A percentile compares a stretch with the other conserved stretches of the same genome.
Conservation (phyloP, 495 filamentous ascomycete species). For the Penicillium canescens region DNA sequence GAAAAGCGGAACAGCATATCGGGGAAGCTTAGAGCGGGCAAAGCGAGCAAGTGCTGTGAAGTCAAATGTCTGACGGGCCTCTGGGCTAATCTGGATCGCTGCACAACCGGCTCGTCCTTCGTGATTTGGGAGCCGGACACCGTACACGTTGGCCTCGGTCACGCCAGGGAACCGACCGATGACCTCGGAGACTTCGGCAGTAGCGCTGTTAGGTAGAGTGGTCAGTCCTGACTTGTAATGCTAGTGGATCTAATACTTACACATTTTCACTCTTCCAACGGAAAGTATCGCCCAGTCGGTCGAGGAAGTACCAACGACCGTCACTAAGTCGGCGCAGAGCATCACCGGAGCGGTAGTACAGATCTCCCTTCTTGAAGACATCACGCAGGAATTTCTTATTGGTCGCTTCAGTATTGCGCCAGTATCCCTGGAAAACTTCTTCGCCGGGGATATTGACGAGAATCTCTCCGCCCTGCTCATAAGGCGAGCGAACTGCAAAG, state of each 20-base stretch:
- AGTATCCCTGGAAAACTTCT: conserved; percentile 68
- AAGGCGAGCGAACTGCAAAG: conserved; percentile 61
- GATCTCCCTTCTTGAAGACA: conserved; percentile 73
- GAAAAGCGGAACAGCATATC: conserved; percentile 78
- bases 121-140: conserved; percentile 67
- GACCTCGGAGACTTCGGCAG: conserved; percentile 71
- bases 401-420: conserved; percentile 63
- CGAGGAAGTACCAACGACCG: conserved; percentile 78
- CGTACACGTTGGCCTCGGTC: conserved; percentile 77
- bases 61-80: conserved; percentile 48
- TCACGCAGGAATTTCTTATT: conserved; percentile 67
- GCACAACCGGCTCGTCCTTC: conserved; percentile 74
- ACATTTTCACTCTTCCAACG: conserved; percentile 87
- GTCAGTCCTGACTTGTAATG: not conserved
- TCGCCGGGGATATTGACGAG: conserved; percentile 63
- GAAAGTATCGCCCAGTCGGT: conserved; percentile 78
- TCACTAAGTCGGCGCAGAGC: conserved; percentile 63
- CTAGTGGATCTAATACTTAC: conserved; percentile 22
- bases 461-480: conserved; percentile 74
- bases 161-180: conserved; percentile 66
- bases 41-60: conserved; percentile 53
- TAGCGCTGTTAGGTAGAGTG: conserved; percentile 37
- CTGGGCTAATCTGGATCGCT: conserved; percentile 46
- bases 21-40: conserved; percentile 58
- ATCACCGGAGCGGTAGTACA: conserved; percentile 76